Conservation (phyloP, 2,329 filamentous ascomycete genomes). For the Clonostachys rhizophaga region DNA sequence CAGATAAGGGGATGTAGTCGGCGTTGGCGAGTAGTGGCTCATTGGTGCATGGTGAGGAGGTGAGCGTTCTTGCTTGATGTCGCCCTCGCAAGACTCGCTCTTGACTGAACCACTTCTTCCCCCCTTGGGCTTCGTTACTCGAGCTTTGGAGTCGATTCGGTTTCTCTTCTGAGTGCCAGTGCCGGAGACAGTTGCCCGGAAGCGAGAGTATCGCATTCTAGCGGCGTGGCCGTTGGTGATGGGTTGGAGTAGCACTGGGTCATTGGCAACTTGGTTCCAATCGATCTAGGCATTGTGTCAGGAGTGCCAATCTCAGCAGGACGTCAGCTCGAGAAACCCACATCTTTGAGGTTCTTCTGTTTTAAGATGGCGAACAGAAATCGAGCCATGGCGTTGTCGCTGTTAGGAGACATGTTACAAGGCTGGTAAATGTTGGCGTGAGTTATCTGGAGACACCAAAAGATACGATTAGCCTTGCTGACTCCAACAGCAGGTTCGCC, state of each 20-base stretch:
- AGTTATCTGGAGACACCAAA: background rate
- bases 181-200: conserved; percentile 39
- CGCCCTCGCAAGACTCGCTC: conserved; percentile 22
- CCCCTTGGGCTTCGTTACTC: conserved; percentile 40
- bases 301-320: conserved; percentile 5
- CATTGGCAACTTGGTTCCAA: conserved; percentile 51
- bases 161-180: conserved; percentile 35
- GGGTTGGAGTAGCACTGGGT: conserved; percentile 45
- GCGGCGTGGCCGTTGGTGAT: conserved; percentile 58
- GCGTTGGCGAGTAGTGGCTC: conserved; percentile 28
- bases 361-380: conserved; percentile 56
- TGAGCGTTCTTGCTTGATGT: conserved; percentile 30
- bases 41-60: conserved; percentile 15
- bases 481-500: no score
- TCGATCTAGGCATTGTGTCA: conserved; percentile 40
- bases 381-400: conserved; percentile 51
- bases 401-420: conserved; percentile 44
- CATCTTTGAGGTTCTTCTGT: conserved; percentile 57
- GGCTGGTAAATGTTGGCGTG: background rate
- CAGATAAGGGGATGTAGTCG: conserved; percentile 27
- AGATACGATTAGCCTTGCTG: no score
- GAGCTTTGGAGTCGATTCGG: conserved; percentile 32
- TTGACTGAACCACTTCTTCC: conserved; percentile 32
- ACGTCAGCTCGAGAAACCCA: conserved; percentile 27
- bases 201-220: conserved; percentile 55